phyloP scores from a whole-genome alignment of 1,139 yeast species.

The Kodamaea anthophila region DNA sequence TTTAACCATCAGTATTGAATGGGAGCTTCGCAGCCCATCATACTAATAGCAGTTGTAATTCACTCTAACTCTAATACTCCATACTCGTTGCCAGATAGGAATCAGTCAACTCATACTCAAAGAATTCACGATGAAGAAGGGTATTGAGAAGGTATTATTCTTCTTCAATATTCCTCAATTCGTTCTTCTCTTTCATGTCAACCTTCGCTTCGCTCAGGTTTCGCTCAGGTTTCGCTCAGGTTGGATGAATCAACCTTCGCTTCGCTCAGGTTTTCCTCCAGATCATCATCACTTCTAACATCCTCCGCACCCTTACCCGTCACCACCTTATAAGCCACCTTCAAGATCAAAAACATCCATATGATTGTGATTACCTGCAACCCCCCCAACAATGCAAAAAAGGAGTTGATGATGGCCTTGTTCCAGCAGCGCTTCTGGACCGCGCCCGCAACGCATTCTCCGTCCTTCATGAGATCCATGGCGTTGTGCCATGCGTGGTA shows the following conservation, averaged over 20 bases:
- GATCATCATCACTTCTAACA: slow-evolving; percentile 72
- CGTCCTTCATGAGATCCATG: slow-evolving; percentile 30
- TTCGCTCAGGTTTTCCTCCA: slow-evolving; percentile 11
- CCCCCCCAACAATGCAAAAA: slow-evolving; percentile 54
- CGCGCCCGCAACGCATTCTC: slow-evolving; percentile 29
- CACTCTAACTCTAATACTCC: no score
- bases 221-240: no score
- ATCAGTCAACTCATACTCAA: no score
- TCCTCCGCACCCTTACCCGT: slow-evolving; percentile 75
- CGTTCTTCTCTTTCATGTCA: slow-evolving; percentile 3
- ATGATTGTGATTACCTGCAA: slow-evolving; percentile 61
- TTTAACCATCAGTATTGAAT: no score
- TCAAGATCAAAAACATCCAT: slow-evolving; percentile 72
- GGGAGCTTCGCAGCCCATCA: no score
- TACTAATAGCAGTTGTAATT: no score
- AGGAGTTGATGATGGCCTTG: slow-evolving; percentile 41
- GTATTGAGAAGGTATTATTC: no score
- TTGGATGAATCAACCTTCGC: no score
- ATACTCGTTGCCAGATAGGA: no score
- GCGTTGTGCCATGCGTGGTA: slow-evolving; percentile 43
- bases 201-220: slow-evolving; percentile 1
- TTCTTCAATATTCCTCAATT: slow-evolving; percentile 2
- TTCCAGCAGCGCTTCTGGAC: slow-evolving; percentile 51
- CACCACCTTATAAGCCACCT: slow-evolving; percentile 64
- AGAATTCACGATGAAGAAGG: no score